Percentiles rank a stretch among this genome's conserved stretches.
phyloP scores from a whole-genome alignment of 2,329 filamentous ascomycete species.

The Madurella fahalii region DNA sequence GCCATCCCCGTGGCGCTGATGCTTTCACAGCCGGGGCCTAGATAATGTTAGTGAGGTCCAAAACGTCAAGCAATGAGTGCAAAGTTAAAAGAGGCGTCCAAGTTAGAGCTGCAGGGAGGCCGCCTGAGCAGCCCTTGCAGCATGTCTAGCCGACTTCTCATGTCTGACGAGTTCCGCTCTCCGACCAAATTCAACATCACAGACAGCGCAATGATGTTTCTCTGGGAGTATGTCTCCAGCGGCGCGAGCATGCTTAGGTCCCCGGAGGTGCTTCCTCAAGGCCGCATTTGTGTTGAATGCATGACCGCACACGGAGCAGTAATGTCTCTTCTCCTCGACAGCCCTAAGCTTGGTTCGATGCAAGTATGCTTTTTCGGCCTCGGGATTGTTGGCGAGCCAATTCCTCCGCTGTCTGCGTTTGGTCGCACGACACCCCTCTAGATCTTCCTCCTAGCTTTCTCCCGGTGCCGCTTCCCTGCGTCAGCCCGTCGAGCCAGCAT shows the following conservation, averaged over 20 bases:
- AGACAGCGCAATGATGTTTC: not conserved
- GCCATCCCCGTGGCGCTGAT: slow-evolving; percentile 84
- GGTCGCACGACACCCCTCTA: not conserved
- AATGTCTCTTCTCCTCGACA: not conserved
- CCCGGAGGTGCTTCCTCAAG: not conserved
- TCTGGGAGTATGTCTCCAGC: not conserved
- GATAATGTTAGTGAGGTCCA: not conserved
- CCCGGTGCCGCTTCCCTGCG: too few relatives aligned
- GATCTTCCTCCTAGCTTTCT: too few relatives aligned
- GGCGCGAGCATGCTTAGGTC: not conserved
- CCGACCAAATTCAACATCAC: not conserved
- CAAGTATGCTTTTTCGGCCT: not conserved
- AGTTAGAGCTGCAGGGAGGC: not conserved
- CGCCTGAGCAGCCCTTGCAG: too few relatives aligned
- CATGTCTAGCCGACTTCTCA: too few relatives aligned
- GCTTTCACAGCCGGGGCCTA: slow-evolving; percentile 63
- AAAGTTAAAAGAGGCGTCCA: not conserved
- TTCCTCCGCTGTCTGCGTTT: not conserved
- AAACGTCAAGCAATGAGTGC: not conserved
- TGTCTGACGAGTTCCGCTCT: not conserved
- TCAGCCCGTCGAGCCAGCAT: too few relatives aligned
- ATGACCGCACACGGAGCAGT: not conserved
- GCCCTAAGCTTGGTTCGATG: not conserved
- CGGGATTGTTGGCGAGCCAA: not conserved
- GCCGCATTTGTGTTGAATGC: not conserved